Evolutionary conservation across 352 stramenopile genomes (phyloP).

Genomic region (Phytophthora niederhauseri): DNA sequence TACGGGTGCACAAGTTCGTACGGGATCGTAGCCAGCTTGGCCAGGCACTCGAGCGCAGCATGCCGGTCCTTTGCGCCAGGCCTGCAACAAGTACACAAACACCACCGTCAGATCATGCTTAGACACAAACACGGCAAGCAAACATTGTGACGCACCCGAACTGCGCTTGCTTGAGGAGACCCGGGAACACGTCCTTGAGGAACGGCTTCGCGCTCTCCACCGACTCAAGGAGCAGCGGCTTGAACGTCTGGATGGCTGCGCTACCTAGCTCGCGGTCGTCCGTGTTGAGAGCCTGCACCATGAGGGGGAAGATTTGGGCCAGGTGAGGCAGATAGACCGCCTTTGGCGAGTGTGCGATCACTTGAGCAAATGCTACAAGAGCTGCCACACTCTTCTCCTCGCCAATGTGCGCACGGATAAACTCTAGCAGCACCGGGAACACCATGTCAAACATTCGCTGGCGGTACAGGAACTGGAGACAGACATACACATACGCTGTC

Average conservation of each 20-base stretch:
- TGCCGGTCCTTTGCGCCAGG: conserved; percentile 66
- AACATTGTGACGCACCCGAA: conserved; percentile 54
- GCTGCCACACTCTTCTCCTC: conserved; percentile 58
- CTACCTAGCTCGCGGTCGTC: conserved; percentile 74
- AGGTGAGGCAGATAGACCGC: conserved; percentile 80
- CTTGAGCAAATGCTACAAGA: conserved; percentile 77
- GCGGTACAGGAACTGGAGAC: conserved; percentile 70
- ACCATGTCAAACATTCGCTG: conserved; percentile 85
- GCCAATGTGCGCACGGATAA: conserved; percentile 51
- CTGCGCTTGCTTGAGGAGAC: conserved; percentile 83
- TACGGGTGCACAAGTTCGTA: conserved; percentile 91
- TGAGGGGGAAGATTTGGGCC: conserved; percentile 80
- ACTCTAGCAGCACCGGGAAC: conserved; percentile 71
- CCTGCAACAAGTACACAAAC: conserved; percentile 31
- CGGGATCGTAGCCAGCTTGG: conserved; percentile 77
- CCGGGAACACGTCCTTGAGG: conserved; percentile 85
- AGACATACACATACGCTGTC: neutral
- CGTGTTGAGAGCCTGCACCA: conserved; percentile 84
- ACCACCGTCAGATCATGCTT: neutral
- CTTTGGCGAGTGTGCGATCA: conserved; percentile 84
- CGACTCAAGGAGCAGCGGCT: conserved; percentile 74
- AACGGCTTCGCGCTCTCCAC: conserved; percentile 84
- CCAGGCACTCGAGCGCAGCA: conserved; percentile 78
- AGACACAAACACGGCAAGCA: neutral
- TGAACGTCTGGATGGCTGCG: conserved; percentile 82